Conservation (phyloP, 805 yeast species). For the Henningerozyma blattae region DNA sequence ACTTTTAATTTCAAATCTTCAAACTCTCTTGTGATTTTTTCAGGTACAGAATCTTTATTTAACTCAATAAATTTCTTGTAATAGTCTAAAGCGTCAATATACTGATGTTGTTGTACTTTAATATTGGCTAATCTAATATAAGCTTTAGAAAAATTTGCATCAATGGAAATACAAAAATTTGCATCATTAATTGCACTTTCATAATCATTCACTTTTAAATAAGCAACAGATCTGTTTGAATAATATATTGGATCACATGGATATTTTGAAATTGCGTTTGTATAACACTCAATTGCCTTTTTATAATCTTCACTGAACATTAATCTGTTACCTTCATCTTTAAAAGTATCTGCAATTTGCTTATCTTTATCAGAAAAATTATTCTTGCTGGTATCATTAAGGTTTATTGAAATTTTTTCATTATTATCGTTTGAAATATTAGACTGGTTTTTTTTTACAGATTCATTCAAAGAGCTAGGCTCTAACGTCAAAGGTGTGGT, state of each 20-base stretch:
- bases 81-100: slow-evolving; percentile 47
- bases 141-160: slow-evolving; percentile 76
- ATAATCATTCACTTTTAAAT: slow-evolving; percentile 61
- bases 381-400: no score
- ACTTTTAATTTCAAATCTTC: slow-evolving; percentile 83
- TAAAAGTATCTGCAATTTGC: slow-evolving; percentile 78
- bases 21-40: slow-evolving; percentile 80
- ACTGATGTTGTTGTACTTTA: slow-evolving; percentile 77
- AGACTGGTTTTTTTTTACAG: no score
- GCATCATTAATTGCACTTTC: slow-evolving; percentile 75
- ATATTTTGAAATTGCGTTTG: slow-evolving; percentile 60
- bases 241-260: slow-evolving; percentile 70
- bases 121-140: slow-evolving; percentile 91
- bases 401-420: no score
- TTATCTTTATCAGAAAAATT: no score
- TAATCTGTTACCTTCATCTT: slow-evolving; percentile 75
- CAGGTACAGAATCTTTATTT: slow-evolving; percentile 73
- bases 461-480: no score
- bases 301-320: slow-evolving; percentile 65
- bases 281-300: slow-evolving; percentile 60
- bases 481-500: no score
- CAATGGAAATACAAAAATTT: slow-evolving; percentile 57
- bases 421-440: no score
- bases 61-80: slow-evolving; percentile 73
- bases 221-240: slow-evolving; percentile 93